Base-by-base conservation (phyloP, 2,329 filamentous ascomycete genomes). In the Ophiocordyceps robertsii region DNA sequence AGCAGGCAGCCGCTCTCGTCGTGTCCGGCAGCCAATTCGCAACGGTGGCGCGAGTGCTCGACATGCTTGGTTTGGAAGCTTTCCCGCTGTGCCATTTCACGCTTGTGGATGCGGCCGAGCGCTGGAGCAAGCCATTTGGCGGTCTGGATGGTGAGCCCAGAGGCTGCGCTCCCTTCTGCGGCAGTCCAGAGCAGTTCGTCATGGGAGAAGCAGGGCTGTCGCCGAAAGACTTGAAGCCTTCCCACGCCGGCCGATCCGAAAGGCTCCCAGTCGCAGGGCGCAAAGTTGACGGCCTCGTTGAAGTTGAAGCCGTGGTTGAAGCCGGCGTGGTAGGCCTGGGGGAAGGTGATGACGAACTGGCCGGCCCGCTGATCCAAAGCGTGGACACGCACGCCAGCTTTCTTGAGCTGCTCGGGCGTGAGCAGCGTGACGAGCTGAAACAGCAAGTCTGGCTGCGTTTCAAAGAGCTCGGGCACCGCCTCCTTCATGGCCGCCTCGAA, bases 231-330 rank as follows among this genome's bases (percentile, higher is more conserved):
- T 52, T 92, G 86, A 29, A 96, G 69, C 49, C 90, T 75, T 53
- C 90, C 81, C 1, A 96, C 89, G 1, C 92, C 89, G 27, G 80
- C 74, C 43, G 90, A 80, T 2, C 92, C 92, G 56, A 80, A 93
- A 0, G 88, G 87, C 55, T 98, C 92, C 92, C 92, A 98, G 53
- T 98, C 92, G 27, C 70, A 73, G 0, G 92, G 92, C 0, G 92
- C 92, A 63, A 98, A 98, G 58, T 98, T 98, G 52, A 98, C 92
- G 6, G 92, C 92, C 60, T 98, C 92, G 53, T 98, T 98, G 63
- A 95, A 94, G 58, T 98, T 98, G 68, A 98, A 98, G 0, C 84
- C 92, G 54, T 98, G 92, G 54, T 98, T 98, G 66, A 98, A 98
- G 0, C 92, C 92, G 6, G 92, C 90, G 58, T 98, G 92, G 53